Percentiles rank a stretch among this genome's conserved stretches.
Conservation (phyloP, 495 filamentous ascomycete species). For the Melanomma pulvis-pyrius region DNA sequence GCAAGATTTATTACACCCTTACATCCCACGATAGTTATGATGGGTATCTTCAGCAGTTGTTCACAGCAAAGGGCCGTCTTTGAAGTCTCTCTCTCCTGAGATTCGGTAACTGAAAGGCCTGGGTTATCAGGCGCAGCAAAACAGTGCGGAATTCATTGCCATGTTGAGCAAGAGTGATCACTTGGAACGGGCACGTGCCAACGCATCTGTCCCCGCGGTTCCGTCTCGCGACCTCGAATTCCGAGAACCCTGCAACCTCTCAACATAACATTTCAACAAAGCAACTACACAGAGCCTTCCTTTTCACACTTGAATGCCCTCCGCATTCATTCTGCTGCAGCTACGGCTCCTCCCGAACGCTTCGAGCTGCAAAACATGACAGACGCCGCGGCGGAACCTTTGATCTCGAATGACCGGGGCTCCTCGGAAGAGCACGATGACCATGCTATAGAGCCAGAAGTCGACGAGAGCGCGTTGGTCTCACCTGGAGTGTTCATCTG, state of each 20-base stretch:
- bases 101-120: too few relatives aligned
- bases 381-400: conserved; percentile 24
- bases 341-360: conserved; percentile 17
- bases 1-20: too few relatives aligned
- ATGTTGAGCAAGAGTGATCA: not conserved
- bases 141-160: not conserved
- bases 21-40: too few relatives aligned
- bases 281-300: not conserved
- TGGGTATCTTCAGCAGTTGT: too few relatives aligned
- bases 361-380: conserved; percentile 35
- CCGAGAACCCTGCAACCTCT: not conserved
- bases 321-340: not conserved
- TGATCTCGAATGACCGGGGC: conserved; percentile 17
- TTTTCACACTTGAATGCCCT: not conserved
- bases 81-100: too few relatives aligned
- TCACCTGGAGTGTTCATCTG: conserved; percentile 58
- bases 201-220: conserved; percentile 2
- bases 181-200: not conserved
- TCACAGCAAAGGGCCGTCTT: too few relatives aligned
- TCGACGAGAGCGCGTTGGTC: conserved; percentile 24
- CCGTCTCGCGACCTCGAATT: not conserved
- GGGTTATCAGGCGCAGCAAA: too few relatives aligned
- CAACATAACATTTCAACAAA: not conserved
- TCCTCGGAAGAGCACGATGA: not conserved
- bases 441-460: conserved; percentile 8